phyloP scores from a whole-genome alignment of 208 protist species.

The Crithidia expoeki region DNA sequence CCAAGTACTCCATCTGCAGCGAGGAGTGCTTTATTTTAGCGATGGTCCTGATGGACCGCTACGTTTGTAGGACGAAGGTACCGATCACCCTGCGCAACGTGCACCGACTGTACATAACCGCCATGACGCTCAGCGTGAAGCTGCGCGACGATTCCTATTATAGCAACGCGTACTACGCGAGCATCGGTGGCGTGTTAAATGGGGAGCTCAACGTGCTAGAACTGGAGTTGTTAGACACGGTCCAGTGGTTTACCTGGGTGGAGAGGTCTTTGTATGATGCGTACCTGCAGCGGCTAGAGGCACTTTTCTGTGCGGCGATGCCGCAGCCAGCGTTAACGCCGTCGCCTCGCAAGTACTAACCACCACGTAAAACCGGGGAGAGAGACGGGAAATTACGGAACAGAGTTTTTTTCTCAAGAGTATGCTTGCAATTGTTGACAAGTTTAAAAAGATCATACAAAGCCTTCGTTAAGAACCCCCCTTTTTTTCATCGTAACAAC shows the following conservation, averaged over 20 bases:
- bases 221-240: conserved; percentile 77
- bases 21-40: conserved; percentile 92
- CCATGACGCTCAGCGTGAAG: conserved; percentile 89
- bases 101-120: conserved; percentile 89
- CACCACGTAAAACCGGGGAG: background rate
- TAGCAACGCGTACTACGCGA: conserved; percentile 91
- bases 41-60: conserved; percentile 92
- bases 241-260: conserved; percentile 88
- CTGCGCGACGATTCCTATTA: conserved; percentile 91
- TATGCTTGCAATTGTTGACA: too few relatives aligned
- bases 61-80: conserved; percentile 56
- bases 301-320: conserved; percentile 36
- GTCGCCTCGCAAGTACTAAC: conserved; percentile 1
- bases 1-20: conserved; percentile 89
- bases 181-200: conserved; percentile 85
- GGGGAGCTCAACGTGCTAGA: conserved; percentile 89
- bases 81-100: conserved; percentile 66
- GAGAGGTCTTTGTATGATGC: conserved; percentile 62
- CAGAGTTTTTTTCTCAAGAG: too few relatives aligned
- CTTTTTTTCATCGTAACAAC: too few relatives aligned
- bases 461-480: too few relatives aligned
- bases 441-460: too few relatives aligned
- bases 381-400: too few relatives aligned
- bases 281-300: conserved; percentile 44
- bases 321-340: background rate